Percentiles rank a stretch among this genome's conserved stretches.
Conservation (phyloP, 148 eudicot genomes). For the Camellia granthamiana region DNA sequence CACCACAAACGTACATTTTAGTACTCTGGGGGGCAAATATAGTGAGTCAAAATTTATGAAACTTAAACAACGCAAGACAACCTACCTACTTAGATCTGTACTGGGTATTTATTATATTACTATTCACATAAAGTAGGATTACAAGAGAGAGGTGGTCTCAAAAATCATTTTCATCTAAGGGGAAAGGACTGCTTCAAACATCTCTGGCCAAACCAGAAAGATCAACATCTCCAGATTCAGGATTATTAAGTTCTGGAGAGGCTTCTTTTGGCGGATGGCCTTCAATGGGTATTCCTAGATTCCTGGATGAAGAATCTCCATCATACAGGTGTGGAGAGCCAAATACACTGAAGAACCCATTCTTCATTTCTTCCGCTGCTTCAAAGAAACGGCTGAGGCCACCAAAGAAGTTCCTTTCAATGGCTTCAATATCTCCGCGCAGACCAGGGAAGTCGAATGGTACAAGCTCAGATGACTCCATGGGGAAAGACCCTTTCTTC, state of each 20-base stretch:
- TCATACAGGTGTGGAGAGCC: slow-evolving; percentile 42
- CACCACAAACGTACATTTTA: too few species aligned
- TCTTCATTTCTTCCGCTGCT: slow-evolving; percentile 74
- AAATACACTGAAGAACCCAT: slow-evolving; percentile 46
- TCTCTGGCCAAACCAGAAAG: slow-evolving; percentile 69
- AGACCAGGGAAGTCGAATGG: slow-evolving; percentile 71
- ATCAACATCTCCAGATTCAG: slow-evolving; percentile 60
- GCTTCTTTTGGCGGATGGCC: slow-evolving; percentile 32
- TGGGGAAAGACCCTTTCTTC: slow-evolving; percentile 43
- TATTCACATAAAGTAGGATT: too few species aligned
- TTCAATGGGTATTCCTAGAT: slow-evolving; percentile 52
- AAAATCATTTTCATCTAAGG: too few species aligned
- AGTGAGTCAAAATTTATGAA: too few species aligned
- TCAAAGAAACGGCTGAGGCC: slow-evolving; percentile 61
- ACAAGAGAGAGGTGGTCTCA: too few species aligned
- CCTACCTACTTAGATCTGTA: too few species aligned
- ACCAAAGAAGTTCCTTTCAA: slow-evolving; percentile 59
- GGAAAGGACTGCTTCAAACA: slow-evolving; percentile 34
- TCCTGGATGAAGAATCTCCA: slow-evolving; percentile 32
- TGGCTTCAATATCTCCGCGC: slow-evolving; percentile 66
- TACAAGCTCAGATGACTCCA: slow-evolving; percentile 29
- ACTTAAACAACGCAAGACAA: too few species aligned
- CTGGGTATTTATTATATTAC: too few species aligned
- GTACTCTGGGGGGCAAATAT: too few species aligned
- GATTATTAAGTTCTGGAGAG: slow-evolving; percentile 17